Evolutionary conservation across 2,329 filamentous ascomycete species (phyloP), one percentile per base, ranked within the genome.

Genomic region (Thelonectria olida): DNA sequence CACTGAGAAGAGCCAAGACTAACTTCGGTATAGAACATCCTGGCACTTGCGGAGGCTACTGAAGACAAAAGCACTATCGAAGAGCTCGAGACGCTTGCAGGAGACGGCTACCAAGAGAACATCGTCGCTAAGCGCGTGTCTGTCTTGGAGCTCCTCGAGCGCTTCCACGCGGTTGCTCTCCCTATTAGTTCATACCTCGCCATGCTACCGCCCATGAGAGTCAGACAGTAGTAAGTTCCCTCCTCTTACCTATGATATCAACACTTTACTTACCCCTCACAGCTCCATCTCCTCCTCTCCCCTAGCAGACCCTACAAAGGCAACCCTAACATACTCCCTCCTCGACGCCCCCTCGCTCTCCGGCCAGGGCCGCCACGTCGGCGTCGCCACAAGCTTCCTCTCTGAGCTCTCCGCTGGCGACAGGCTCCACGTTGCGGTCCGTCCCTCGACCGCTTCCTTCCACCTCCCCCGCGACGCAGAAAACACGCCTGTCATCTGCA

Each of bases 241-340:
- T 7, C 15, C 10, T n/a, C 9, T 27, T 20, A 2, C 22, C 36
- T 9, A 28, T 13, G 27, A 9, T 13, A 8, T 9, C 5, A 6
- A 13, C 10, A 2, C 2, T 1, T 17, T 28, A 12, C 51, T 67
- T 38, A 69, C 62, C 17, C 1, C 6, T 1, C 7, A 9, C 54
- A 81, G 80, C 68, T 92, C 88, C 28, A 92, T 94, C 71, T 93
- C 91, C 0, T 93, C 90, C 0, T 92, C 90, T 0, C 90, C 91
- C 0, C 80, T 92, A 0, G 81, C 79, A 63, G 83, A 89, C 63
- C 80, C 85, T 0, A 79, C 77, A 10, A 81, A 81, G 58, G 84
- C 85, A 51, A 88, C 89, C 0, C 82, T 94, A 23, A 93, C 90
- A 4, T 93, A 90, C 77, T 83, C 84, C 3, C 83, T 93, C 1